These are phyloP conservation scores for Heteromeles arbutifolia DNA, from an alignment of 306 rosid species.

Conservation along the genomic window DNA sequence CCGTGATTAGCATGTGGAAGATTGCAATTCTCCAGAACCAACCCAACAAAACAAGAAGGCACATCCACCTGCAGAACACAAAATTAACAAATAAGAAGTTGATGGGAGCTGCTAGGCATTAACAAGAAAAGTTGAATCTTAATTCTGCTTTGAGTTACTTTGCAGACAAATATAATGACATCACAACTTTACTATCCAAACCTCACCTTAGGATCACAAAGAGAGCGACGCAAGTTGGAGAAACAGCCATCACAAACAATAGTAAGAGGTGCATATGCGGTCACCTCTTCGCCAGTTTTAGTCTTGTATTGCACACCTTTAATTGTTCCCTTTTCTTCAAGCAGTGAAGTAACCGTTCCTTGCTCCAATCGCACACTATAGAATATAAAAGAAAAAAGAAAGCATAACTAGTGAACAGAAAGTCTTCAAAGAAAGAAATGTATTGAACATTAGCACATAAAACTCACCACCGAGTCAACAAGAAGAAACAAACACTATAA, in stretches of 20 bases:
- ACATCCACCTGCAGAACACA: slow-evolving; percentile 64
- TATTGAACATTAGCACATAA: background rate
- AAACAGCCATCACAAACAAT: slow-evolving; percentile 96
- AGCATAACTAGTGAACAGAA: slow-evolving; percentile 2
- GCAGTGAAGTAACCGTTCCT: slow-evolving; percentile 89
- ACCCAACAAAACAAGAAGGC: slow-evolving; percentile 91
- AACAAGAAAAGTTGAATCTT: background rate
- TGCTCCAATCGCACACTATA: slow-evolving; percentile 64
- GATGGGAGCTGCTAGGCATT: background rate
- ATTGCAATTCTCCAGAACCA: slow-evolving; percentile 76
- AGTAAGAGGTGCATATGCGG: slow-evolving; percentile 74
- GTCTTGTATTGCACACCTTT: slow-evolving; percentile 83
- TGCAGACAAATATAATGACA: background rate
- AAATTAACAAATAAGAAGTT: slow-evolving; percentile 1
- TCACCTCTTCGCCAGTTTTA: slow-evolving; percentile 56
- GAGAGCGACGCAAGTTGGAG: slow-evolving; percentile 91
- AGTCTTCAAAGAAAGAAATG: slow-evolving; percentile 10
- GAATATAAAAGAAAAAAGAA: background rate
- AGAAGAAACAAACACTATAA: background rate
- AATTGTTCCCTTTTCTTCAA: slow-evolving; percentile 73
- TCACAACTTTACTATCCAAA: slow-evolving; percentile 11
- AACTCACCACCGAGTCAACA: background rate
- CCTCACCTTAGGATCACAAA: slow-evolving; percentile 74
- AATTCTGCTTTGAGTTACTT: background rate
- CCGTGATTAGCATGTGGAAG: slow-evolving; percentile 90